These are phyloP conservation scores for Aspergillus hiratsukae DNA, from an alignment of 2,329 filamentous ascomycete species.

Conservation along the genomic window DNA sequence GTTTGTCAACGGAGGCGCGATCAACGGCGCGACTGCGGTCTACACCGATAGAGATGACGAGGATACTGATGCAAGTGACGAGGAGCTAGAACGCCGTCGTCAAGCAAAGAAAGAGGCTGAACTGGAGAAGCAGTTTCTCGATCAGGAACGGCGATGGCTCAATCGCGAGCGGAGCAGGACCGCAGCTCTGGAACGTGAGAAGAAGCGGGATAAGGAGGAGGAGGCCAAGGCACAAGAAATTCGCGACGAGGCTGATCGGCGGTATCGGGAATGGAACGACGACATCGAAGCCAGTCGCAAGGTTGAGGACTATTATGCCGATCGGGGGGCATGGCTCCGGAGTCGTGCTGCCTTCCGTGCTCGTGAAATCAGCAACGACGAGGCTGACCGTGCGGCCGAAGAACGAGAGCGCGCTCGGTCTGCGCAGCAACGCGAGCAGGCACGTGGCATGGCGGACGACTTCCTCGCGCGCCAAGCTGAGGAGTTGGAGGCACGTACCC, in stretches of 20 bases:
- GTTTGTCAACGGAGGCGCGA: constrained; percentile 75
- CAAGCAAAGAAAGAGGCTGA: constrained; percentile 69
- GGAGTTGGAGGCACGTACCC: constrained; percentile 57
- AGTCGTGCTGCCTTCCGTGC: constrained; percentile 70
- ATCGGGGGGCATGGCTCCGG: constrained; percentile 78
- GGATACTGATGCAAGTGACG: constrained; percentile 81
- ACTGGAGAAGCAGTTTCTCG: constrained; percentile 72
- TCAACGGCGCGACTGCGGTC: constrained; percentile 52
- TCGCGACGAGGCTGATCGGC: constrained; percentile 64
- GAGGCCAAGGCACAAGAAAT: constrained; percentile 60
- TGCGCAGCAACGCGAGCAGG: constrained; percentile 69
- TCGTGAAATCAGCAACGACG: constrained; percentile 72
- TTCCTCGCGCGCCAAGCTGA: constrained; percentile 82
- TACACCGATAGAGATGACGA: constrained; percentile 70
- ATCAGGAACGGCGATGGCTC: constrained; percentile 84
- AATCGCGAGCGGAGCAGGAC: constrained; percentile 81
- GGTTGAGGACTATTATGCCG: constrained; percentile 76
- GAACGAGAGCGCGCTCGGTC: constrained; percentile 67
- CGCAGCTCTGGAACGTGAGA: constrained; percentile 80
- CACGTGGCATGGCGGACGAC: constrained; percentile 78
- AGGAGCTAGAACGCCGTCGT: constrained; percentile 72
- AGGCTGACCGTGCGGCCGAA: constrained; percentile 75
- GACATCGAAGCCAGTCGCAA: constrained; percentile 73
- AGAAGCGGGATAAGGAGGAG: constrained; percentile 73
- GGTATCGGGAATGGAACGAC: constrained; percentile 81